Evolutionary conservation across 495 filamentous ascomycete genomes (phyloP), one percentile per base, ranked within the genome.

Genomic region (Friedmanniomyces simplex): DNA sequence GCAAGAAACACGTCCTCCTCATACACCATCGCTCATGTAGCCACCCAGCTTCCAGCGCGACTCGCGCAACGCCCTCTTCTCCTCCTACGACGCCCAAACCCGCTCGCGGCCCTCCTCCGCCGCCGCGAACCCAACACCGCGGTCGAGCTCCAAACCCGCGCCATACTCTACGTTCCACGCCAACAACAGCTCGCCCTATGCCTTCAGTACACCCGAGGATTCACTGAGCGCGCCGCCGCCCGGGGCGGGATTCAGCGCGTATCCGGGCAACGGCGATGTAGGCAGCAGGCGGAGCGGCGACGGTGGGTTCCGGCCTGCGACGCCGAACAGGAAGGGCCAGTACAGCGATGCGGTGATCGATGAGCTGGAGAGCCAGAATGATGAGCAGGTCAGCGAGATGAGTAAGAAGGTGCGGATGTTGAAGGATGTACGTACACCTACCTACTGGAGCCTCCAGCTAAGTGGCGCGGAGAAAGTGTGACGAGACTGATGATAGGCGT

Each of bases 281-380:
- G 62, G 66, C 39, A 66, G 72, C 67, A 25, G 66, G 62, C 8
- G 67, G 61, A 60, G 50, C n/a, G 67, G 64, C 2, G 63, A 63
- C 32, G 56, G 45, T 8, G 70, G 67, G 45, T 86, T 74, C 64
- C 67, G 82, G 41, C 71, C 81, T 41, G 93, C 89, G 57, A 96
- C 91, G 50, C 91, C 91, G 58, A 90, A 96, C 73, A 79, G 78
- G 62, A 88, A 86, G 68, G 93, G 94, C 50, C 91, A 96, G 70
- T 97, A 97, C 71, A 89, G 83, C 60, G 90, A 94, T 62, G 87
- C 89, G 41, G 89, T 96, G 52, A 81, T 97, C 22, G 89, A 87
- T 66, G 89, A 93, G 68, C 80, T 98, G 22, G 94, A 98, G 71
- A 89, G 85, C 61, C 94, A 97, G 71, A 98, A 97, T 67, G 94